Base-by-base conservation (phyloP, 108 stramenopile species). In the Seminavis robusta region DNA sequence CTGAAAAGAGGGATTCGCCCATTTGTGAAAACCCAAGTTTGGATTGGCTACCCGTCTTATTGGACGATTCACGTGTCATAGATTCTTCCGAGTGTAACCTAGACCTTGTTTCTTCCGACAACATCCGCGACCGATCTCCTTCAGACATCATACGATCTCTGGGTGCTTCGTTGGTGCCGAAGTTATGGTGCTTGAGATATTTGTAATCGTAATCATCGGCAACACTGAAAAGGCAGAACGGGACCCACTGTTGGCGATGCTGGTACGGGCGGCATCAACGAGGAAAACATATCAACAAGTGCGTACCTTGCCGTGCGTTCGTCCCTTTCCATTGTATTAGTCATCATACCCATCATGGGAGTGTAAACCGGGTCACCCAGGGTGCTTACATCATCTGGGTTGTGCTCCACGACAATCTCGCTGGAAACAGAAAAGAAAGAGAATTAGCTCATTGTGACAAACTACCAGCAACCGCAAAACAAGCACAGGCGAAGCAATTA, bases 381-480 rank as follows among this genome's bases (percentile, higher is more conserved):
- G 0, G 91, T 89, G 51, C 79, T 81, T 16, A 93, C 74, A 57
- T 93, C 91, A 59, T 93, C 91, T n/a, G n/a, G n/a, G 33, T 79
- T 69, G 5, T 77, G 77, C 34, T 83, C 83, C 45, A 76, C 69
- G 24, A 72, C 19, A 59, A 81, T 76, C 47, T 81, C 71, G 17
- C 10, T 27, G 50, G 29, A 26, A 43, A 20, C 16, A 59, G 37
- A 25, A 56, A 47, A 4, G 21, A 20, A 8, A 44, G 27, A 40
- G 2, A 43, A 38, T n/a, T 29, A 56, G 21, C 15, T 58, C 20
- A 48, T 31, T 36, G 48, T 42, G 41, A 34, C 43, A 21, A 24
- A 8, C 24, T 13, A 15, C 23, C 11, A 49, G 30, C 17, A 28
- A 49, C 4, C 41, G 39, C 16, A 27, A 23, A 23, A 21, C 37